phyloP scores from a whole-genome alignment of 2,329 filamentous ascomycete species.

The Malbranchea cinnamomea region DNA sequence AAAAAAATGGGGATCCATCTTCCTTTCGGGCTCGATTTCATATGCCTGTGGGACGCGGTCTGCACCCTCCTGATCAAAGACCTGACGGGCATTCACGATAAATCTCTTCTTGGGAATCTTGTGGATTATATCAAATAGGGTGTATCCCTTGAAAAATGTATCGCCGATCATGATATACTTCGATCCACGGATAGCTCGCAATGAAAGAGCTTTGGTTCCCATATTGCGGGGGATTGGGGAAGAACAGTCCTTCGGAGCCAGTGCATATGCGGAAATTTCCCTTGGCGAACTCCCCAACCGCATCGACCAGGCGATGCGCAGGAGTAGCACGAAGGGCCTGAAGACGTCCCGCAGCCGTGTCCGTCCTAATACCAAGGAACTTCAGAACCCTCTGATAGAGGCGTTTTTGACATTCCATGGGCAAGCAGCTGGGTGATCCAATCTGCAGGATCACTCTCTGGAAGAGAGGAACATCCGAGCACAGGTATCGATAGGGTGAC shows the following conservation, averaged over 20 bases:
- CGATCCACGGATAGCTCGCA: conserved; percentile 5
- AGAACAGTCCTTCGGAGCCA: neutral
- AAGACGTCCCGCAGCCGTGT: no score
- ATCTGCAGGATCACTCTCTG: no score
- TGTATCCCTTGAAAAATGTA: conserved; percentile 12
- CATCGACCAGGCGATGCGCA: neutral
- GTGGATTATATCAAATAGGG: conserved; percentile 6
- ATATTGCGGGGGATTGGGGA: neutral
- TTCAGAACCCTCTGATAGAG: no score
- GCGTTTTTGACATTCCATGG: no score
- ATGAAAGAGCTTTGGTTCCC: neutral
- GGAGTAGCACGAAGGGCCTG: neutral
- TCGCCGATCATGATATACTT: conserved; percentile 11
- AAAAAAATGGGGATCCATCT: conserved; percentile 10
- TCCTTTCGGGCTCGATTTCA: conserved; percentile 9
- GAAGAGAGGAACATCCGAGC: no score
- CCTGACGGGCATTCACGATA: conserved; percentile 5
- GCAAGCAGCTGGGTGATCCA: no score
- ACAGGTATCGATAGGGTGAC: no score
- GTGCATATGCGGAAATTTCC: neutral
- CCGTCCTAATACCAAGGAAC: no score
- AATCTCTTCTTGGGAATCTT: conserved; percentile 4
- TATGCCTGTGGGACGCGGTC: conserved; percentile 7
- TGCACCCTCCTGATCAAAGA: conserved; percentile 5
- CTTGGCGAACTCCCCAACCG: neutral